phyloP scores from a whole-genome alignment of 2,329 filamentous ascomycete genomes.

The Hypoxylon sp. region DNA sequence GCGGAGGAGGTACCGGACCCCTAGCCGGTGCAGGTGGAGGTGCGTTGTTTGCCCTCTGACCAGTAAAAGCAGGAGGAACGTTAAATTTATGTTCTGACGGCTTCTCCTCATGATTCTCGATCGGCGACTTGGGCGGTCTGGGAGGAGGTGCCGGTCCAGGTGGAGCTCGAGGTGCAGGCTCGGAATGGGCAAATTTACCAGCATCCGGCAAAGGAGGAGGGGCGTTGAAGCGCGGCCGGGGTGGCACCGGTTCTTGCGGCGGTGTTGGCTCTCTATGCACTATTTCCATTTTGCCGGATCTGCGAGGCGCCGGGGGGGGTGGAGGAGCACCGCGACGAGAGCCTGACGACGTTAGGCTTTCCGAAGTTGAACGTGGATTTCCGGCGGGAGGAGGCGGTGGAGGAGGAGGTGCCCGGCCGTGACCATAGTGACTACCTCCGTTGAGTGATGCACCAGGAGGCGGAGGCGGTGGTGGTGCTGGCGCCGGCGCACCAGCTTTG shows the following conservation, averaged over 20 bases:
- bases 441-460: constrained; percentile 52
- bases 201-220: constrained; percentile 92
- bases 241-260: constrained; percentile 79
- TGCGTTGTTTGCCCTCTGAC: constrained; percentile 70
- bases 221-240: constrained; percentile 80
- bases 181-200: constrained; percentile 81
- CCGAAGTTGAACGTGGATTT: constrained; percentile 50
- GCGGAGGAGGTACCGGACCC: constrained; percentile 79
- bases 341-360: constrained; percentile 56
- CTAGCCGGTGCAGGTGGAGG: constrained; percentile 83
- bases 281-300: constrained; percentile 68
- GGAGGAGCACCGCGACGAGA: constrained; percentile 64
- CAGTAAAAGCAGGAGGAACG: constrained; percentile 84
- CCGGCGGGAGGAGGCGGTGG: constrained; percentile 52
- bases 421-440: constrained; percentile 49
- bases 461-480: constrained; percentile 60
- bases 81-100: constrained; percentile 70
- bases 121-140: constrained; percentile 77
- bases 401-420: constrained; percentile 60
- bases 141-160: constrained; percentile 77
- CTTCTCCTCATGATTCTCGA: constrained; percentile 74
- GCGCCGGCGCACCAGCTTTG: constrained; percentile 51
- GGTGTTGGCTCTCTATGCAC: constrained; percentile 66
- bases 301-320: constrained; percentile 71
- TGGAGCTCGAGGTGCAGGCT: constrained; percentile 59